Percentiles rank a stretch among this genome's conserved stretches.
phyloP scores from a whole-genome alignment of 352 stramenopile genomes.

The Phytophthora chlamydospora region DNA sequence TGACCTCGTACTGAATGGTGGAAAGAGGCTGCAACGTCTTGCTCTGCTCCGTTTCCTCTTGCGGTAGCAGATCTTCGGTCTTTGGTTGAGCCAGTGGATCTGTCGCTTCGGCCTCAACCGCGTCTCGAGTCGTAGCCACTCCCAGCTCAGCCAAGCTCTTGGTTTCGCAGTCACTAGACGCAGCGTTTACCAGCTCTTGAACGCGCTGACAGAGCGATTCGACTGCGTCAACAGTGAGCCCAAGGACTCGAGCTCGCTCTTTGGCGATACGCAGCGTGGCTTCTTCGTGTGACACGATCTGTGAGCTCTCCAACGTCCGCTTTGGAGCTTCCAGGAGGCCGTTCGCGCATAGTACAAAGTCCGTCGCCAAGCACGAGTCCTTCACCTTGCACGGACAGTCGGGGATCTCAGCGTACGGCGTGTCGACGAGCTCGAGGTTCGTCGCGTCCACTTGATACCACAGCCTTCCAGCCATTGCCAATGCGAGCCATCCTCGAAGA shows the following conservation, averaged over 20 bases:
- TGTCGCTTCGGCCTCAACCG: slow-evolving; percentile 21
- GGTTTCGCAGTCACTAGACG: background rate
- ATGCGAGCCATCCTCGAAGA: slow-evolving; percentile 43
- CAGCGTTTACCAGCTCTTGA: slow-evolving; percentile 8
- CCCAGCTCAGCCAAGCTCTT: slow-evolving; percentile 15
- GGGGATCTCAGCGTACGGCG: slow-evolving; percentile 46
- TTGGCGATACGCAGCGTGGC: slow-evolving; percentile 25
- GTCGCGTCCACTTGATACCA: slow-evolving; percentile 57
- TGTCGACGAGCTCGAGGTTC: slow-evolving; percentile 40
- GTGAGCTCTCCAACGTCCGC: slow-evolving; percentile 18
- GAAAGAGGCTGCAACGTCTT: slow-evolving; percentile 24
- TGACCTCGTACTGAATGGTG: slow-evolving; percentile 47
- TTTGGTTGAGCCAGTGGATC: slow-evolving; percentile 5
- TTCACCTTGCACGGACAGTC: slow-evolving; percentile 51
- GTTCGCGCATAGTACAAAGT: slow-evolving; percentile 54
- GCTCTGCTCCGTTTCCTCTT: slow-evolving; percentile 22
- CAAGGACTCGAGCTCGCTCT: slow-evolving; percentile 29
- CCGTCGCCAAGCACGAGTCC: slow-evolving; percentile 52
- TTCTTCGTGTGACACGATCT: slow-evolving; percentile 20
- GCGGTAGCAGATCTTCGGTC: slow-evolving; percentile 28
- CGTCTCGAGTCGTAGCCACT: slow-evolving; percentile 25
- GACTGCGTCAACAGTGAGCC: slow-evolving; percentile 7
- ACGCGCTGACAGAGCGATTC: slow-evolving; percentile 17
- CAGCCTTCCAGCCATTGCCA: slow-evolving; percentile 58
- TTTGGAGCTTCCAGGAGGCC: slow-evolving; percentile 30